Conservation (phyloP, 2,329 filamentous ascomycete genomes). For the Chrysosphaeria jannelii region DNA sequence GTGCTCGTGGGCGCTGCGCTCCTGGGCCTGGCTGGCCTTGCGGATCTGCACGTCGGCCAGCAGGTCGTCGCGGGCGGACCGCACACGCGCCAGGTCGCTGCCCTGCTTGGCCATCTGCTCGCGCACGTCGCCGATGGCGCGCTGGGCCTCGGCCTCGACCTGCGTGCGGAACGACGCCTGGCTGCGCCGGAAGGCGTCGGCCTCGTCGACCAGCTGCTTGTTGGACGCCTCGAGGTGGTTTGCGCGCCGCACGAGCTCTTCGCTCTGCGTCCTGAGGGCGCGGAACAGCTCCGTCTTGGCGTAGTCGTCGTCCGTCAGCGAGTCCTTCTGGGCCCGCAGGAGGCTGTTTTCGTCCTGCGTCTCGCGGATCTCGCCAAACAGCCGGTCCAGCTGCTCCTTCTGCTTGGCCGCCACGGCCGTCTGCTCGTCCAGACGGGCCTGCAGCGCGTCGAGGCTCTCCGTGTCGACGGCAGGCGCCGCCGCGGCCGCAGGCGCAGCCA, state of each 20-base stretch:
- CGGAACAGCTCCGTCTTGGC: slow-evolving; percentile 84
- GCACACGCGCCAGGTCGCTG: slow-evolving; percentile 58
- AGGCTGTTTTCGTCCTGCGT: slow-evolving; percentile 53
- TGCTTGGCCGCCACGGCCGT: slow-evolving; percentile 49
- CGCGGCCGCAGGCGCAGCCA: slow-evolving; percentile 20
- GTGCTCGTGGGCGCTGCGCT: slow-evolving; percentile 36
- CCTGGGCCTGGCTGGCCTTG: slow-evolving; percentile 52
- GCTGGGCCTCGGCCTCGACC: slow-evolving; percentile 52
- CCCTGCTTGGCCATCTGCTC: slow-evolving; percentile 55
- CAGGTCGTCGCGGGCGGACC: slow-evolving; percentile 60
- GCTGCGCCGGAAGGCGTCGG: slow-evolving; percentile 60
- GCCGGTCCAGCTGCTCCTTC: slow-evolving; percentile 59
- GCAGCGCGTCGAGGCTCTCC: slow-evolving; percentile 30
- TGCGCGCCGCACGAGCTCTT: slow-evolving; percentile 72
- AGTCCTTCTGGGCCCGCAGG: slow-evolving; percentile 34
- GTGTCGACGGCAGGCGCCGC: slow-evolving; percentile 16
- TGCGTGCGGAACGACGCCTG: slow-evolving; percentile 53
- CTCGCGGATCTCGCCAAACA: slow-evolving; percentile 46
- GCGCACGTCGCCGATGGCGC: slow-evolving; percentile 46
- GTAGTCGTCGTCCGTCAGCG: slow-evolving; percentile 73
- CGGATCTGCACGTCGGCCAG: slow-evolving; percentile 52
- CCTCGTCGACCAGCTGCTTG: slow-evolving; percentile 55
- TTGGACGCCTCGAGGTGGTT: slow-evolving; percentile 82
- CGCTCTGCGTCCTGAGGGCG: slow-evolving; percentile 62
- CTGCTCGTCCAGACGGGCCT: slow-evolving; percentile 50